Conservation (phyloP, 441 rosid genomes). For the Mallotus japonicus region DNA sequence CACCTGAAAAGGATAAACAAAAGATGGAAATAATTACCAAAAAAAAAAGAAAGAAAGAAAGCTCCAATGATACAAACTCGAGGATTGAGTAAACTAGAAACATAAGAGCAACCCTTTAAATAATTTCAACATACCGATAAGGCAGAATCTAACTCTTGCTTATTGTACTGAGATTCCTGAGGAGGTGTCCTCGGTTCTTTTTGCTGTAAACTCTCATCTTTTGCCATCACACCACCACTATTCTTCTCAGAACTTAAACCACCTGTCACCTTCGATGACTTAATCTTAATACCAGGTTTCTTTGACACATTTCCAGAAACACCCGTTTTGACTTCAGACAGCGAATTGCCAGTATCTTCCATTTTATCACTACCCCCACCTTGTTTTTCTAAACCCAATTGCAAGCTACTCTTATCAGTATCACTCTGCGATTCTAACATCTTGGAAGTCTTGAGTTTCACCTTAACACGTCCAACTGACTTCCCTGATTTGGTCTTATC, state of each 20-base stretch:
- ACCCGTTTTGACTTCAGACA: constrained; percentile 44
- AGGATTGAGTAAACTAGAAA: background rate
- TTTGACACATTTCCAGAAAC: constrained; percentile 46
- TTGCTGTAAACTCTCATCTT: constrained; percentile 35
- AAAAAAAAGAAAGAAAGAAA: no score
- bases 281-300: constrained; percentile 84
- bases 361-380: constrained; percentile 44
- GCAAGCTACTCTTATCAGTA: constrained; percentile 60
- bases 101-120: background rate
- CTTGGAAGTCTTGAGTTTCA: constrained; percentile 73
- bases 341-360: constrained; percentile 57
- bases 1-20: constrained; percentile 38
- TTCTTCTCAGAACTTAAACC: constrained; percentile 42
- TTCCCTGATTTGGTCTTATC: constrained; percentile 42
- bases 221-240: constrained; percentile 23
- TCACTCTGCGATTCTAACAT: constrained; percentile 53
- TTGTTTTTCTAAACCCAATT: constrained; percentile 47
- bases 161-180: constrained; percentile 41
- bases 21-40: no score
- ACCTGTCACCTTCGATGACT: constrained; percentile 47
- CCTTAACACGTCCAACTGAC: constrained; percentile 69
- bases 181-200: constrained; percentile 43
- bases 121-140: constrained; percentile 45
- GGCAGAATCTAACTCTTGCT: constrained; percentile 74
- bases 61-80: background rate